Evolutionary conservation across 805 yeast genomes (phyloP).

Genomic region (Zygoascus ofunaensis): DNA sequence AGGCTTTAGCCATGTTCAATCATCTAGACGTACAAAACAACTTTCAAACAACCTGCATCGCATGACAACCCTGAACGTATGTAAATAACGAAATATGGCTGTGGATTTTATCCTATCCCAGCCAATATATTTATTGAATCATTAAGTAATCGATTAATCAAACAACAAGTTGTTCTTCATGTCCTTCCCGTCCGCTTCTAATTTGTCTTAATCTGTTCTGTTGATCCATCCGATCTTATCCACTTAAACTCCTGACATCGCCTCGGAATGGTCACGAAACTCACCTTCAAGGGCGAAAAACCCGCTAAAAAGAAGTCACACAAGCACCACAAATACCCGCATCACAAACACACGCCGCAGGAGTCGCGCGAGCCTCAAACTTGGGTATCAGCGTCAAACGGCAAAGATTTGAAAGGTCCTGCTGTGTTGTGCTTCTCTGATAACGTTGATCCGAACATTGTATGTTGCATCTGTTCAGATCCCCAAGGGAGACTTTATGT

Average conservation of each 20-base stretch:
- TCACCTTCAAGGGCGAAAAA: conserved; percentile 32
- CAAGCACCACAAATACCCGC: neutral
- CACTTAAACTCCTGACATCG: neutral
- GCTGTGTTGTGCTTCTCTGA: conserved; percentile 19
- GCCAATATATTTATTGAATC: no score
- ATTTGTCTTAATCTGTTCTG: neutral
- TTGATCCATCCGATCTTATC: neutral
- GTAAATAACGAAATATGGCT: no score
- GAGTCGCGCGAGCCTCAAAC: conserved; percentile 5
- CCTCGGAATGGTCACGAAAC: conserved; percentile 29
- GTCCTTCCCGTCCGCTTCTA: neutral
- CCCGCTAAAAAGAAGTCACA: conserved; percentile 2
- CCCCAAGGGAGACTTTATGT: conserved; percentile 19
- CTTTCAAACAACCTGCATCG: no score
- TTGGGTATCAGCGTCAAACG: conserved; percentile 25
- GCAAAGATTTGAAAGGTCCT: conserved; percentile 30
- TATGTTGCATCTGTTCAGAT: conserved; percentile 18
- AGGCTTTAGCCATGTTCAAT: neutral
- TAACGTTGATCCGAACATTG: neutral
- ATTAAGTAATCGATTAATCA: neutral
- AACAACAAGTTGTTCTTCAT: neutral
- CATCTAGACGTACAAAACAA: no score
- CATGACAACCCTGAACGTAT: no score
- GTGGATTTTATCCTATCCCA: no score
- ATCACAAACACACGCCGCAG: neutral